Evolutionary conservation across 306 rosid genomes (phyloP).

Genomic region (Alnus glutinosa): DNA sequence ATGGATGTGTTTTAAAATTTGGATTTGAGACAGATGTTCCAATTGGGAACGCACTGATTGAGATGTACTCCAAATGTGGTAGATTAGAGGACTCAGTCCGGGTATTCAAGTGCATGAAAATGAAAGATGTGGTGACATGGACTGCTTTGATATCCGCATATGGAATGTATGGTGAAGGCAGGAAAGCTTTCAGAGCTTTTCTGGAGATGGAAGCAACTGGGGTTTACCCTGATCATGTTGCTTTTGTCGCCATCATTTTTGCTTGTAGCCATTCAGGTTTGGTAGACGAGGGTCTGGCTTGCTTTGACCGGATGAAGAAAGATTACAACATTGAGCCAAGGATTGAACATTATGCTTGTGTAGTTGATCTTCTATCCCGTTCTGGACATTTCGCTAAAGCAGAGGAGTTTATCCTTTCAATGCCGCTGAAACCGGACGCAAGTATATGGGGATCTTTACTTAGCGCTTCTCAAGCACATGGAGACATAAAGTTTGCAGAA

Average conservation of each 20-base stretch:
- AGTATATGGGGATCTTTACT: slow-evolving; percentile 63
- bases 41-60: slow-evolving; percentile 64
- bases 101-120: slow-evolving; percentile 44
- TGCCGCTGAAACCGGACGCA: slow-evolving; percentile 53
- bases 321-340: slow-evolving; percentile 55
- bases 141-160: slow-evolving; percentile 62
- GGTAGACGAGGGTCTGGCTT: slow-evolving; percentile 61
- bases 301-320: slow-evolving; percentile 57
- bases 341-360: slow-evolving; percentile 59
- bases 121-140: slow-evolving; percentile 65
- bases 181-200: slow-evolving; percentile 53
- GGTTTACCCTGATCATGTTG: slow-evolving; percentile 57
- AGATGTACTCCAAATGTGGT: slow-evolving; percentile 77
- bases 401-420: slow-evolving; percentile 49
- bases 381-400: slow-evolving; percentile 58
- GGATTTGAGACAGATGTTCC: slow-evolving; percentile 49
- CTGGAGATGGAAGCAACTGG: slow-evolving; percentile 48
- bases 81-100: slow-evolving; percentile 44
- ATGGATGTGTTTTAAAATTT: slow-evolving; percentile 49
- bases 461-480: slow-evolving; percentile 64
- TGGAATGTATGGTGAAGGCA: slow-evolving; percentile 67
- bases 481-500: slow-evolving; percentile 50
- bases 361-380: slow-evolving; percentile 67
- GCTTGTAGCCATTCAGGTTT: slow-evolving; percentile 75
- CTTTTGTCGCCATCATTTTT: slow-evolving; percentile 53